These are phyloP conservation scores for Vaucheria bursata DNA, from an alignment of 352 stramenopile species.

Conservation along the genomic window DNA sequence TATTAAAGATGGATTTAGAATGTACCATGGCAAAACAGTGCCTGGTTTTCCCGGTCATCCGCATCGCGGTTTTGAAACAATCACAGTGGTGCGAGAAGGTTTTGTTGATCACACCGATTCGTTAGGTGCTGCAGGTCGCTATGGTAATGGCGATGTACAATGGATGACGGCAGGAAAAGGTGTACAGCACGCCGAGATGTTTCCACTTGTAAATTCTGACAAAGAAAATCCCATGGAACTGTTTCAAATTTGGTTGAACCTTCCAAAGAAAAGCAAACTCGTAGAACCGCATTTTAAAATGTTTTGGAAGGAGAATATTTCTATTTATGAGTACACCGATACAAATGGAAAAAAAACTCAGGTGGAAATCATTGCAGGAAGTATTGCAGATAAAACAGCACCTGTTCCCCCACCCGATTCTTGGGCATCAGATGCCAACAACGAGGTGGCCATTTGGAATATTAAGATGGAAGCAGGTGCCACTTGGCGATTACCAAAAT, in stretches of 20 bases:
- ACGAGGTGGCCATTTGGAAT: conserved; percentile 27
- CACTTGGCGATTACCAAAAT: conserved; percentile 1
- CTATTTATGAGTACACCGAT: conserved; percentile 35
- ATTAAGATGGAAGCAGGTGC: conserved; percentile 28
- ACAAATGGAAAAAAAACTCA: too few species aligned
- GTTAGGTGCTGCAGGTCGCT: conserved; percentile 58
- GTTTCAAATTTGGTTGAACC: conserved; percentile 59
- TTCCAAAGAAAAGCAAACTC: conserved; percentile 49
- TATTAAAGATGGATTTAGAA: conserved; percentile 50
- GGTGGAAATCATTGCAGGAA: conserved; percentile 29
- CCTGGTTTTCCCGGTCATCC: conserved; percentile 63
- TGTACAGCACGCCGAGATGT: conserved; percentile 54
- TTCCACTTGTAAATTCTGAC: conserved; percentile 52
- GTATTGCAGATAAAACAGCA: too few species aligned
- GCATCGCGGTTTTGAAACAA: conserved; percentile 77
- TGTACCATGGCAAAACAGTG: conserved; percentile 60
- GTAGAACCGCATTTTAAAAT: conserved; percentile 55
- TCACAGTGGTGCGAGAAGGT: conserved; percentile 71
- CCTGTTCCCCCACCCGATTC: conserved; percentile 42
- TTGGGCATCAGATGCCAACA: conserved; percentile 26
- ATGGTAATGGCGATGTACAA: conserved; percentile 55
- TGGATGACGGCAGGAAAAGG: conserved; percentile 56
- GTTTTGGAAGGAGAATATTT: conserved; percentile 58
- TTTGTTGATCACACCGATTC: conserved; percentile 73
- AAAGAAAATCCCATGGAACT: conserved; percentile 40